Evolutionary conservation across 2,329 filamentous ascomycete genomes (phyloP).

Genomic region (Colletotrichum scovillei): DNA sequence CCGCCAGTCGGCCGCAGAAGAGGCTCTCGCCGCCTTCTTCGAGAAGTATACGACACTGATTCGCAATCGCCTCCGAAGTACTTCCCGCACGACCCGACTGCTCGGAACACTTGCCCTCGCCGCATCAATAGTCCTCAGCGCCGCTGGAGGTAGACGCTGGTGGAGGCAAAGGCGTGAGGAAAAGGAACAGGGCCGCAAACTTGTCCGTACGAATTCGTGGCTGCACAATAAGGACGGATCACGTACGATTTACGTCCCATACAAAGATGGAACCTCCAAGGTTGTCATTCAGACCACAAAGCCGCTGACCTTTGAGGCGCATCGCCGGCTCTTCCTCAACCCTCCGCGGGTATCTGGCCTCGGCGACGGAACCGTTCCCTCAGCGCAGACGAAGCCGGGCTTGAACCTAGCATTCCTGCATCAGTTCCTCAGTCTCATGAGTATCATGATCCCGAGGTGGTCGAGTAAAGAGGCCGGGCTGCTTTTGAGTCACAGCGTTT

Average conservation of each 20-base stretch:
- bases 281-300: conserved; percentile 93
- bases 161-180: conserved; percentile 81
- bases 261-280: conserved; percentile 87
- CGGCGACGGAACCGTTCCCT: conserved; percentile 80
- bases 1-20: conserved; percentile 71
- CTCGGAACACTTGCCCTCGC: conserved; percentile 81
- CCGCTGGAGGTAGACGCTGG: conserved; percentile 82
- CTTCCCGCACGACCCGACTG: conserved; percentile 78
- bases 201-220: conserved; percentile 92
- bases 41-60: conserved; percentile 68
- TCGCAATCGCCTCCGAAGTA: conserved; percentile 66
- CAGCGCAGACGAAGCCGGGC: conserved; percentile 90
- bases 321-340: conserved; percentile 91
- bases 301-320: conserved; percentile 93
- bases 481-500: conserved; percentile 87
- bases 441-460: conserved; percentile 97
- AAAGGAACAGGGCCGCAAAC: conserved; percentile 81
- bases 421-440: conserved; percentile 94
- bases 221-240: conserved; percentile 94
- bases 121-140: conserved; percentile 81
- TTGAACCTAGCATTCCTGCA: conserved; percentile 96
- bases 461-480: conserved; percentile 95
- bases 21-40: conserved; percentile 73
- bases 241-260: conserved; percentile 93
- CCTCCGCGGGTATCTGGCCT: conserved; percentile 86